Conservation (phyloP, 2,329 filamentous ascomycete genomes). For the Pezicula rhizophila region DNA sequence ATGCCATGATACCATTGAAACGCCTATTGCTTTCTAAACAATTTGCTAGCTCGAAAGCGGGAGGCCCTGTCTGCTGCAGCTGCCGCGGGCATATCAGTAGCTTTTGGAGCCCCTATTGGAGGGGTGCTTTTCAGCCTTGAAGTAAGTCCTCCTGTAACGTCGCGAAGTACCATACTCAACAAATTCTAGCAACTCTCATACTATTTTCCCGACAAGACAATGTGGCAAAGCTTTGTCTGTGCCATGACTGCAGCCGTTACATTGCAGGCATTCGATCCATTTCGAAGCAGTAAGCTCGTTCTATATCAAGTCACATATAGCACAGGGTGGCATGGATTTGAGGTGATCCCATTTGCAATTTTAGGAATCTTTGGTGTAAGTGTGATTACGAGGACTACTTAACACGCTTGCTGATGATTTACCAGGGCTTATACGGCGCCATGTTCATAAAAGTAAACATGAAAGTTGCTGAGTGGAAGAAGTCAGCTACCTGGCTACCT, state of each 20-base stretch:
- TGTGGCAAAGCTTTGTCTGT: conserved; percentile 99
- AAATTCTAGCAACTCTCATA: conserved; percentile 76
- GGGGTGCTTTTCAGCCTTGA: conserved; percentile 95
- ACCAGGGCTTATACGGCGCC: conserved; percentile 79
- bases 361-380: conserved; percentile 74
- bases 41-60: conserved; percentile 70
- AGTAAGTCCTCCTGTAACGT: conserved; percentile 33
- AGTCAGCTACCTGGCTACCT: conserved; percentile 56
- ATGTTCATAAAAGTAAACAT: conserved; percentile 95
- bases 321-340: conserved; percentile 88
- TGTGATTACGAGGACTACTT: conserved; percentile 1
- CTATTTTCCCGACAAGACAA: conserved; percentile 97
- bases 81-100: conserved; percentile 86
- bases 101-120: conserved; percentile 89
- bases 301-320: conserved; percentile 94
- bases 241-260: conserved; percentile 98
- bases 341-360: conserved; percentile 79
- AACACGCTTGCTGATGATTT: background rate
- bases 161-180: conserved; percentile 7
- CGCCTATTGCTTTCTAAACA: conserved; percentile 7
- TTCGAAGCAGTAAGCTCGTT: conserved; percentile 90
- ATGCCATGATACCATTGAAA: conserved; percentile 12
- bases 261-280: conserved; percentile 87
- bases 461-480: conserved; percentile 75
- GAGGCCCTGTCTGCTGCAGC: conserved; percentile 91